Percentiles rank a stretch among this genome's conserved stretches.
phyloP scores from a whole-genome alignment of 306 rosid genomes.

The Quercus bicolor region DNA sequence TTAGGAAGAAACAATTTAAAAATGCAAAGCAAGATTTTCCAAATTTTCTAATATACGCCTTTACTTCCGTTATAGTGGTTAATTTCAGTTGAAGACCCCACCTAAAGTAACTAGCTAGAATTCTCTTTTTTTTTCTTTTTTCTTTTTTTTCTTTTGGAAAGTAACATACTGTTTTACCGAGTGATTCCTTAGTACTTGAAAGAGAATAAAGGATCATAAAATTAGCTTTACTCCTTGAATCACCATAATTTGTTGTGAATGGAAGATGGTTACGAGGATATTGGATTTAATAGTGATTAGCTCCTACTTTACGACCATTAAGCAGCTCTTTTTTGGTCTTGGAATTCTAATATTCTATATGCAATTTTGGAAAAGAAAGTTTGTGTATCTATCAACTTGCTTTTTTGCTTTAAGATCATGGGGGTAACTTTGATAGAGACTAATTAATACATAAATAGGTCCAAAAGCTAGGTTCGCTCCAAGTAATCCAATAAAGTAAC shows the following conservation, averaged over 20 bases:
- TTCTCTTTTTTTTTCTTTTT: not conserved
- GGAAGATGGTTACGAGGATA: not conserved
- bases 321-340: constrained; percentile 11
- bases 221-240: constrained; percentile 33
- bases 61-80: constrained; percentile 73
- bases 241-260: not conserved
- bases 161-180: constrained; percentile 10
- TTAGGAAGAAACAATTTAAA: not conserved
- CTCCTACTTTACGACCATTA: constrained; percentile 46
- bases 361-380: constrained; percentile 11
- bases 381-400: constrained; percentile 23
- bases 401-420: constrained; percentile 43
- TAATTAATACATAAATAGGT: constrained; percentile 20
- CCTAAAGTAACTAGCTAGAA: constrained; percentile 13
- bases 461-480: constrained; percentile 41
- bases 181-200: constrained; percentile 36
- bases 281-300: not conserved
- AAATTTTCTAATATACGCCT: constrained; percentile 9
- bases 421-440: constrained; percentile 53
- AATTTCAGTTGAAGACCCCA: constrained; percentile 54
- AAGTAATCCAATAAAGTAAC: constrained; percentile 13
- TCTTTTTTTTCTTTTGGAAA: constrained; percentile 28
- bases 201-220: constrained; percentile 26
- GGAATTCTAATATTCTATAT: not conserved
- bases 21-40: not conserved